Evolutionary conservation across 768 basidiomycete species (phyloP).

Genomic region (Serpula lacrymans): DNA sequence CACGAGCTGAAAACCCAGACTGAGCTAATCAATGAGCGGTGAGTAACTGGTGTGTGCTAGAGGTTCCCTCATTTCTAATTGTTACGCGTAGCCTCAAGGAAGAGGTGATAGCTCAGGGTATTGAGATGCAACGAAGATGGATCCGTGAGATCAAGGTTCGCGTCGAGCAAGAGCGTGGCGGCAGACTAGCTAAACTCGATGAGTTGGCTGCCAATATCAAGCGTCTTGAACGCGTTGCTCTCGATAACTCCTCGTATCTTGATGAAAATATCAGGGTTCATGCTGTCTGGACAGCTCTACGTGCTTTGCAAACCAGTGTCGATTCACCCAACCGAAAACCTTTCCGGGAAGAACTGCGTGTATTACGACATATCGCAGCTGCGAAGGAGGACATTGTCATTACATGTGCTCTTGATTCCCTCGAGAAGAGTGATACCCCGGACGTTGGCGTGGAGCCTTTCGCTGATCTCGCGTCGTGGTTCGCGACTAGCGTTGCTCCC

Average conservation of each 20-base stretch:
- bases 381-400: constrained; percentile 71
- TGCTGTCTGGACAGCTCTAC: constrained; percentile 89
- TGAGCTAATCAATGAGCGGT: constrained; percentile 94
- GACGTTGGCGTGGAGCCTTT: constrained; percentile 86
- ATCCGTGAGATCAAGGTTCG: constrained; percentile 93
- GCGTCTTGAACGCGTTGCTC: constrained; percentile 83
- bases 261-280: constrained; percentile 93
- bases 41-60: constrained; percentile 16
- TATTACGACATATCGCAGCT: constrained; percentile 69
- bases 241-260: constrained; percentile 87
- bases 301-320: constrained; percentile 69
- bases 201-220: constrained; percentile 89
- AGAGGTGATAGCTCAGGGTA: constrained; percentile 93
- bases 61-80: not conserved
- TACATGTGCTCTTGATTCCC: constrained; percentile 59
- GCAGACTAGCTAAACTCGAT: constrained; percentile 91
- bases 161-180: constrained; percentile 95
- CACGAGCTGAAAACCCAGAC: constrained; percentile 84
- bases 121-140: constrained; percentile 96
- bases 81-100: constrained; percentile 72
- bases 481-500: constrained; percentile 76
- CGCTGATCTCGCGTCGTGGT: constrained; percentile 89
- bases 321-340: constrained; percentile 67
- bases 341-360: constrained; percentile 87
- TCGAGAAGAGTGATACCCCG: constrained; percentile 69